Evolutionary conservation across 2,329 filamentous ascomycete genomes (phyloP).

Genomic region (Penicillium sp.): DNA sequence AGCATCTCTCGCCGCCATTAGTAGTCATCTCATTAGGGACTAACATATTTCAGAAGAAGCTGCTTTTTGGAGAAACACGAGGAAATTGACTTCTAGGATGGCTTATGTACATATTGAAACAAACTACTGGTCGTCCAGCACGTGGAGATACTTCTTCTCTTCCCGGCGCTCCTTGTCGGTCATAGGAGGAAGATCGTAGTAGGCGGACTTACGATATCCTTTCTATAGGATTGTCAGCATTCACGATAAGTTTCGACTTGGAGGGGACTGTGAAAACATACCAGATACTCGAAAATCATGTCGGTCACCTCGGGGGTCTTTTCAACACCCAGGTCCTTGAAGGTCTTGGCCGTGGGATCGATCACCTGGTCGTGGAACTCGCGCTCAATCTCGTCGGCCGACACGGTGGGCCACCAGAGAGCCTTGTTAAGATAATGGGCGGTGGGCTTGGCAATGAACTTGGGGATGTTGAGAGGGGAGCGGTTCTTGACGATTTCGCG

Average conservation of each 20-base stretch:
- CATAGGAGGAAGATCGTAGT: constrained; percentile 91
- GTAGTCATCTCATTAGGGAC: no score
- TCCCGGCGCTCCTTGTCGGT: constrained; percentile 94
- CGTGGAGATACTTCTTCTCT: constrained; percentile 96
- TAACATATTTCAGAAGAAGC: background rate
- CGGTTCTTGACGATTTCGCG: constrained; percentile 89
- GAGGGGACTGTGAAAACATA: constrained; percentile 54
- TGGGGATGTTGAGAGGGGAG: constrained; percentile 89
- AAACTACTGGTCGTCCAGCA: constrained; percentile 79
- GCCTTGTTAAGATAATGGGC: constrained; percentile 76
- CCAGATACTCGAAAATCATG: constrained; percentile 92
- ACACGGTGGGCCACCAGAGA: constrained; percentile 87
- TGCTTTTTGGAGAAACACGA: constrained; percentile 31
- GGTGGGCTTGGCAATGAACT: constrained; percentile 74
- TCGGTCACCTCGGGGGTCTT: constrained; percentile 78
- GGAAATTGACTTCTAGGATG: constrained; percentile 37
- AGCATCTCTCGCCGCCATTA: no score
- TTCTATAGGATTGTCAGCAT: constrained; percentile 59
- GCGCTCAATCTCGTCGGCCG: constrained; percentile 83
- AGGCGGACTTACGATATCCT: constrained; percentile 84
- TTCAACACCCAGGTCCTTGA: constrained; percentile 88
- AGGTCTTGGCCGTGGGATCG: constrained; percentile 89
- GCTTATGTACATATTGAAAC: constrained; percentile 47
- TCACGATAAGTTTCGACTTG: background rate
- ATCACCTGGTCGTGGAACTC: constrained; percentile 94